These are phyloP conservation scores for Gelatoporia subvermispora DNA, from an alignment of 768 basidiomycete genomes.

Conservation along the genomic window DNA sequence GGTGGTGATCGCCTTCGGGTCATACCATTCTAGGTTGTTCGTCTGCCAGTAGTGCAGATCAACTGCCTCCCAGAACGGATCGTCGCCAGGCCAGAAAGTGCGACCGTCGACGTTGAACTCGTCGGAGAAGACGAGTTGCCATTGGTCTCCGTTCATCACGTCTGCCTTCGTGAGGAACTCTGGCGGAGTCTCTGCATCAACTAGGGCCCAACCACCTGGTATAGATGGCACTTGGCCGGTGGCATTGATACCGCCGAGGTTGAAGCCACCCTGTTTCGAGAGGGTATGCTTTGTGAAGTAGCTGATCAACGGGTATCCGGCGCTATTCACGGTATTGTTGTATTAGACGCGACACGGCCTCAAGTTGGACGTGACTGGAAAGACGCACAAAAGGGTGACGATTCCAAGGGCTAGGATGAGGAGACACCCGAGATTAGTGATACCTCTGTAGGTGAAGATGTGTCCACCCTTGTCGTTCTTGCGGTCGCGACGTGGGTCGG, in stretches of 20 bases:
- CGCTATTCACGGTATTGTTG: conserved; percentile 20
- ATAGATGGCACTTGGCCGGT: conserved; percentile 42
- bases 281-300: conserved; percentile 27
- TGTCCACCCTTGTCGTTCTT: conserved; percentile 36
- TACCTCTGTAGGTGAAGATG: conserved; percentile 53
- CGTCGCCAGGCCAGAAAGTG: conserved; percentile 76
- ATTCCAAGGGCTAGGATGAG: conserved; percentile 43
- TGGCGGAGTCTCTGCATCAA: conserved; percentile 52
- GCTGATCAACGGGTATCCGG: conserved; percentile 39
- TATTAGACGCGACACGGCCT: not conserved
- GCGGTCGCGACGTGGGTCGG: conserved; percentile 34
- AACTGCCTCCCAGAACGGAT: conserved; percentile 77
- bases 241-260: conserved; percentile 41
- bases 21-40: conserved; percentile 74
- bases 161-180: conserved; percentile 33
- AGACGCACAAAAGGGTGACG: conserved; percentile 55
- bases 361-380: not conserved
- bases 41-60: conserved; percentile 79
- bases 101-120: conserved; percentile 72
- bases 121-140: conserved; percentile 78
- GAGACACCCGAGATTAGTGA: conserved; percentile 72
- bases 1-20: conserved; percentile 60
- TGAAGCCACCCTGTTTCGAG: conserved; percentile 38
- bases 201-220: conserved; percentile 40
- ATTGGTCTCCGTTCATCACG: conserved; percentile 15